phyloP scores from a whole-genome alignment of 1,139 yeast genomes.

The Neolecta irregularis region DNA sequence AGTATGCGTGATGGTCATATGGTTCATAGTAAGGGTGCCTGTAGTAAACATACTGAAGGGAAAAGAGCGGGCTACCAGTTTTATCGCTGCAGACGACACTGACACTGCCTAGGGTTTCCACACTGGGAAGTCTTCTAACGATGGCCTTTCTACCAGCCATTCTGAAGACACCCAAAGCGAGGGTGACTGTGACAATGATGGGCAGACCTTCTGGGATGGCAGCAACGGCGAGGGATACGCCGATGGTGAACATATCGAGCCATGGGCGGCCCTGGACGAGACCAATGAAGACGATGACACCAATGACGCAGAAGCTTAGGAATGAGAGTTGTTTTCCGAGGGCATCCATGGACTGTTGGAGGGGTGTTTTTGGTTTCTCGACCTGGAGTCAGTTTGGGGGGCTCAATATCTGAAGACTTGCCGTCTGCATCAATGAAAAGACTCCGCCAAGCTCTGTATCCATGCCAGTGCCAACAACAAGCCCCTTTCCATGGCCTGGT shows the following conservation, averaged over 20 bases:
- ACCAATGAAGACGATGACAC: conserved; percentile 73
- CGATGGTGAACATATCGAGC: conserved; percentile 94
- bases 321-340: conserved; percentile 77
- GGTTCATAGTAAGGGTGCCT: conserved; percentile 87
- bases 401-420: not conserved
- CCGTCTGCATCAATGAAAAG: conserved; percentile 75
- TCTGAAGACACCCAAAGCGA: conserved; percentile 85
- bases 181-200: conserved; percentile 86
- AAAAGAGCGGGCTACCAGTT: conserved; percentile 27
- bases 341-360: conserved; percentile 87
- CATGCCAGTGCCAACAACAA: conserved; percentile 79
- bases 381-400: conserved; percentile 25
- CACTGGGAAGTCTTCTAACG: conserved; percentile 82
- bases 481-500: conserved; percentile 57
- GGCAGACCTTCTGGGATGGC: conserved; percentile 98
- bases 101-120: conserved; percentile 89
- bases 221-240: conserved; percentile 92
- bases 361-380: conserved; percentile 90
- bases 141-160: conserved; percentile 92
- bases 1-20: conserved; percentile 75
- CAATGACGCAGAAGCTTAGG: conserved; percentile 71
- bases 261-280: conserved; percentile 79
- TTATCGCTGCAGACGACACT: conserved; percentile 91
- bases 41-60: not conserved
- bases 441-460: conserved; percentile 82